Evolutionary conservation across 805 yeast genomes (phyloP).

Genomic region (Kurtzmaniella cleridarum): DNA sequence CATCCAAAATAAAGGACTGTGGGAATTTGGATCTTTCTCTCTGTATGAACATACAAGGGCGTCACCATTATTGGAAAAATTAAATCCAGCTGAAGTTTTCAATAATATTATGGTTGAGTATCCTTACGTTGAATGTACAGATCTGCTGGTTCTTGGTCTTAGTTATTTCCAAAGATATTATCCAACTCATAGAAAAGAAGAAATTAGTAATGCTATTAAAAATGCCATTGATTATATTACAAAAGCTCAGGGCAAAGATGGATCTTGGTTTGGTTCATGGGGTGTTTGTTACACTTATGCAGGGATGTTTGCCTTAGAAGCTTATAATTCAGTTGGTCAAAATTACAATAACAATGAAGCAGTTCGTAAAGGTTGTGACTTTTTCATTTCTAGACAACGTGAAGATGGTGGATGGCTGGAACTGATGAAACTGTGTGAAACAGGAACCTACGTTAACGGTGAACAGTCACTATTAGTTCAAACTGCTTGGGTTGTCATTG

Average conservation of each 20-base stretch:
- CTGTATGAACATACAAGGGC: slow-evolving; percentile 87
- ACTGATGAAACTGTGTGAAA: slow-evolving; percentile 83
- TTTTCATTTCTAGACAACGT: slow-evolving; percentile 67
- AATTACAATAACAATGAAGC: slow-evolving; percentile 54
- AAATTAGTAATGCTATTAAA: slow-evolving; percentile 63
- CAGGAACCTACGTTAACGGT: slow-evolving; percentile 66
- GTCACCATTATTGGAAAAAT: slow-evolving; percentile 62
- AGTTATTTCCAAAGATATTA: slow-evolving; percentile 67
- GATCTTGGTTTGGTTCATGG: slow-evolving; percentile 99
- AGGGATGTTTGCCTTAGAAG: slow-evolving; percentile 96
- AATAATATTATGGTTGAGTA: slow-evolving; percentile 98
- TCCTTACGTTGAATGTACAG: slow-evolving; percentile 97
- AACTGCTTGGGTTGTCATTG: slow-evolving; percentile 89
- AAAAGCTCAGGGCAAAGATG: slow-evolving; percentile 65
- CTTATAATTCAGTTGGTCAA: slow-evolving; percentile 65
- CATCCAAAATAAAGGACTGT: slow-evolving; percentile 73
- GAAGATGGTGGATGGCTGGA: slow-evolving; percentile 98
- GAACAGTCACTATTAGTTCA: slow-evolving; percentile 71
- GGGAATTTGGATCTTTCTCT: slow-evolving; percentile 88
- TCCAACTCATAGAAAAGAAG: slow-evolving; percentile 57
- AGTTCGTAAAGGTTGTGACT: slow-evolving; percentile 80
- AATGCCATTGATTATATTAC: slow-evolving; percentile 72
- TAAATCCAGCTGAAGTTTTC: slow-evolving; percentile 97
- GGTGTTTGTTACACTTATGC: slow-evolving; percentile 96
- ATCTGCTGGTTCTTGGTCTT: slow-evolving; percentile 86